Evolutionary conservation across 225 moss, liverwort and hornwort genomes (phyloP).

Genomic region (Asterella californica): DNA sequence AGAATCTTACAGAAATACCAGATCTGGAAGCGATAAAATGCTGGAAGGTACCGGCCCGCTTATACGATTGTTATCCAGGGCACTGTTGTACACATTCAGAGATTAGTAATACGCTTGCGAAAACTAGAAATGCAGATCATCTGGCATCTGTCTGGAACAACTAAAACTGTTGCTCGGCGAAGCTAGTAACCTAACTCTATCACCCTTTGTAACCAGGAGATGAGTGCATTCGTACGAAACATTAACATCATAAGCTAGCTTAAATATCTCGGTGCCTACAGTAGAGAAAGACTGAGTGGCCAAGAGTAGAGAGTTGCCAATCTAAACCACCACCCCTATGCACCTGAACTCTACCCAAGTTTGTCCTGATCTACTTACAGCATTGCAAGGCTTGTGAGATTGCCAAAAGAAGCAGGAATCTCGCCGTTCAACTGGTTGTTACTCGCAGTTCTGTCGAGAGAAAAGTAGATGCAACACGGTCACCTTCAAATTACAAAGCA

Average conservation of each 20-base stretch:
- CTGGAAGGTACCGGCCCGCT: neutral
- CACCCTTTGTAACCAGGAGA: too few relatives aligned
- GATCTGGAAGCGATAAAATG: neutral
- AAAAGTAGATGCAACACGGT: neutral
- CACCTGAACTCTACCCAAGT: neutral
- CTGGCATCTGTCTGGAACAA: too few relatives aligned
- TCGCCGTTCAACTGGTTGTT: constrained; percentile 11
- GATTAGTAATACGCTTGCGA: neutral
- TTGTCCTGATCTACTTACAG: constrained; percentile 19
- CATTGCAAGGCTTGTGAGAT: neutral
- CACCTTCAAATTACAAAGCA: neutral
- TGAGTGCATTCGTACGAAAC: neutral
- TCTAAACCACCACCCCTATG: neutral
- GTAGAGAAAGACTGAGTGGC: too few relatives aligned
- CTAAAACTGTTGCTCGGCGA: too few relatives aligned
- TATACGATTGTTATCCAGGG: neutral
- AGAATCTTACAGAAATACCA: constrained; percentile 3
- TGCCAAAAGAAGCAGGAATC: constrained; percentile 10
- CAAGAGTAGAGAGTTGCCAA: too few relatives aligned
- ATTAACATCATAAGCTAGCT: too few relatives aligned
- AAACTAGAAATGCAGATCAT: too few relatives aligned
- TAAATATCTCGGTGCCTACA: too few relatives aligned
- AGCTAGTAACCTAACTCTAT: too few relatives aligned
- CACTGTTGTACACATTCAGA: neutral
- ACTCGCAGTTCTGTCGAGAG: constrained; percentile 5